Evolutionary conservation across 2,329 filamentous ascomycete species (phyloP).

Genomic region (Tolypocladium pustulatum): DNA sequence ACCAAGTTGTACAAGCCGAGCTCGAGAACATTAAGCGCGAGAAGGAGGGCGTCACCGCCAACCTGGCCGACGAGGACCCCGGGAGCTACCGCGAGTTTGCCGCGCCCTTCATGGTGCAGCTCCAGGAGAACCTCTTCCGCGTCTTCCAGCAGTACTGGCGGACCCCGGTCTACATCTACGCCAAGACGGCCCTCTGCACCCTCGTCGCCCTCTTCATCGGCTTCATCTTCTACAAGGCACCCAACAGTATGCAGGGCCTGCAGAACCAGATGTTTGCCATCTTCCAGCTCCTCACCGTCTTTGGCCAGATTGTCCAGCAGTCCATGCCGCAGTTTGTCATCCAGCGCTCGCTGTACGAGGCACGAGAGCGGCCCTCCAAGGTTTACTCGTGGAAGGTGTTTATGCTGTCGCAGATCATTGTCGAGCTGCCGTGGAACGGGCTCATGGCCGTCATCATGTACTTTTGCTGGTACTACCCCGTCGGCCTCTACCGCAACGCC

Average conservation of each 20-base stretch:
- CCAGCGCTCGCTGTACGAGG: slow-evolving; percentile 73
- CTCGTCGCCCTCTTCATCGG: slow-evolving; percentile 65
- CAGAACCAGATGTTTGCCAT: slow-evolving; percentile 82
- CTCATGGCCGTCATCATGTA: slow-evolving; percentile 68
- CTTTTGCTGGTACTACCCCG: slow-evolving; percentile 77
- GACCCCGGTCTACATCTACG: slow-evolving; percentile 79
- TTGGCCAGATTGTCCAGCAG: slow-evolving; percentile 68
- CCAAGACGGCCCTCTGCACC: slow-evolving; percentile 60
- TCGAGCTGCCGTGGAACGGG: slow-evolving; percentile 78
- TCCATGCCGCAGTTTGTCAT: slow-evolving; percentile 81
- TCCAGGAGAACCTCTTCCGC: slow-evolving; percentile 57
- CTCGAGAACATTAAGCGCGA: slow-evolving; percentile 44
- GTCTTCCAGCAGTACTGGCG: slow-evolving; percentile 92
- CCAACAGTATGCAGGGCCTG: slow-evolving; percentile 63
- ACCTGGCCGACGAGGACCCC: slow-evolving; percentile 21
- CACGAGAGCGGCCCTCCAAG: slow-evolving; percentile 74
- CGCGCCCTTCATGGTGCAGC: slow-evolving; percentile 58
- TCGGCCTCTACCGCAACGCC: slow-evolving; percentile 66
- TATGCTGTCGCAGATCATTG: slow-evolving; percentile 71
- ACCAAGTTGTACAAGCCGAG: slow-evolving; percentile 43
- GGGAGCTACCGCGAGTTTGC: slow-evolving; percentile 65
- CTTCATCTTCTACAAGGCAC: slow-evolving; percentile 66
- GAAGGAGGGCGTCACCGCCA: slow-evolving; percentile 21
- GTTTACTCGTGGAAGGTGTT: slow-evolving; percentile 80
- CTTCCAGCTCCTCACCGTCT: slow-evolving; percentile 75